phyloP scores from a whole-genome alignment of 192 early-diverging fungal species.

The Paraglomus occultum region DNA sequence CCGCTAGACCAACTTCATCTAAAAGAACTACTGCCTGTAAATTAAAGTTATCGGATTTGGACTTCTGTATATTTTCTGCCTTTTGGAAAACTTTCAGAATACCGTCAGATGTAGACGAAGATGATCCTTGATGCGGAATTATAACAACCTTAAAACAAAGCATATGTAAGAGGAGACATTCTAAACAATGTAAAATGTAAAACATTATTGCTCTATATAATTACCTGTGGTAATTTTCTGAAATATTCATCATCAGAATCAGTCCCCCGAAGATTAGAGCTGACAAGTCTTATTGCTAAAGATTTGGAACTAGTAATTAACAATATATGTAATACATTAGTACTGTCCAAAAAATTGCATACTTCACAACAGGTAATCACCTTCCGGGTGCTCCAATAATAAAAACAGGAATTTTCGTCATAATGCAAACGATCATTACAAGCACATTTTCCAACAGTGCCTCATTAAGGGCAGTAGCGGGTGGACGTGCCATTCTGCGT shows the following conservation, averaged over 20 bases:
- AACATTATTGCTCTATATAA: not conserved
- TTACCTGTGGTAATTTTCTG: constrained; percentile 18
- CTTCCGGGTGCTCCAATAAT: constrained; percentile 27
- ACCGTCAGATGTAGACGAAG: constrained; percentile 25
- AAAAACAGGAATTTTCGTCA: constrained; percentile 29
- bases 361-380: not conserved
- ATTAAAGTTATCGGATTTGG: constrained; percentile 6
- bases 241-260: constrained; percentile 26
- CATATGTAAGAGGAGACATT: not conserved
- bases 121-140: constrained; percentile 26
- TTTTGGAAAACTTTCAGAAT: constrained; percentile 25
- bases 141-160: constrained; percentile 4
- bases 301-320: not conserved
- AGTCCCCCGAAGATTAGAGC: constrained; percentile 5
- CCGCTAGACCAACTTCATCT: constrained; percentile 19
- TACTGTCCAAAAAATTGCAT: no score
- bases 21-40: constrained; percentile 19
- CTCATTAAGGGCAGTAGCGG: constrained; percentile 17
- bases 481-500: not conserved
- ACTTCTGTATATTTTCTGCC: constrained; percentile 8
- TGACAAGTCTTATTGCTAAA: not conserved
- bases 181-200: no score
- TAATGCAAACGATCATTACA: constrained; percentile 25
- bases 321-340: no score
- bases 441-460: constrained; percentile 29